Conservation (phyloP, 768 basidiomycete species). For the Boletus fagicola region DNA sequence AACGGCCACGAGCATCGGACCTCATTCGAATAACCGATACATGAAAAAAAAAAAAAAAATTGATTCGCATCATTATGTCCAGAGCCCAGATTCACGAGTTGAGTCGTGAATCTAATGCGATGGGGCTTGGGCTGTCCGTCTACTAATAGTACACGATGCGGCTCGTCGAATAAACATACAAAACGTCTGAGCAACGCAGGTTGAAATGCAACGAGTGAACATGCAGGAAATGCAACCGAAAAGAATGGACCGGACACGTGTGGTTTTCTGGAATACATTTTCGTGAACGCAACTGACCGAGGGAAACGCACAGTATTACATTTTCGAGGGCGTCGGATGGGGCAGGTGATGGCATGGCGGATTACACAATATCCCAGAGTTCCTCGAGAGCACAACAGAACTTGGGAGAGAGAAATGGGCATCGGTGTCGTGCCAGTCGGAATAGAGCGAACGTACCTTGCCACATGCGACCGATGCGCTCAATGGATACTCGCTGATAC, state of each 20-base stretch:
- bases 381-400: constrained; percentile 93
- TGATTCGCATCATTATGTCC: constrained; percentile 34
- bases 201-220: constrained; percentile 32
- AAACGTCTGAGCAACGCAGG: constrained; percentile 30
- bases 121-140: constrained; percentile 26
- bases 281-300: constrained; percentile 1
- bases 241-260: constrained; percentile 3
- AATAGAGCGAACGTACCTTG: constrained; percentile 59
- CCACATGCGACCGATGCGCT: constrained; percentile 96
- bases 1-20: background rate
- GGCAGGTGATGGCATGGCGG: background rate
- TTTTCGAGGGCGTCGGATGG: constrained; percentile 4
- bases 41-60: constrained; percentile 2
- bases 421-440: constrained; percentile 1
- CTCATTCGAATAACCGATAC: no score
- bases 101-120: constrained; percentile 36
- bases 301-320: constrained; percentile 12
- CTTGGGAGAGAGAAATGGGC: constrained; percentile 37
- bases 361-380: constrained; percentile 86
- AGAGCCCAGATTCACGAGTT: constrained; percentile 35
- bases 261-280: constrained; percentile 14
- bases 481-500: constrained; percentile 90
- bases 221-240: background rate
- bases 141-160: constrained; percentile 32
- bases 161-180: constrained; percentile 20